These are phyloP conservation scores for Ceratobasidium papillatum DNA, from an alignment of 1,284 basidiomycete genomes.

Conservation along the genomic window DNA sequence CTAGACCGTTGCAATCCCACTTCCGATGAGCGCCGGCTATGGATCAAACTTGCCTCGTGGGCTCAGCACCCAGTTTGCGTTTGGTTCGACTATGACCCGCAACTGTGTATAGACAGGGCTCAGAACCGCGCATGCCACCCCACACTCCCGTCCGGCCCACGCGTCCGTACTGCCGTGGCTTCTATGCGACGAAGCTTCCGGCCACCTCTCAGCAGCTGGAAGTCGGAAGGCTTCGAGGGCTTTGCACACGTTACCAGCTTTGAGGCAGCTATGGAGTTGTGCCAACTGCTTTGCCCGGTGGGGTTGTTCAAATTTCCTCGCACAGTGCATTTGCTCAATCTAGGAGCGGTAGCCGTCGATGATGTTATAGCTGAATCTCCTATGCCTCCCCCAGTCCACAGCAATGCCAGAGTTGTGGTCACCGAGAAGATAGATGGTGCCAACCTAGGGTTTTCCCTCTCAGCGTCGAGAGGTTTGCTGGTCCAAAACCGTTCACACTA, in stretches of 20 bases:
- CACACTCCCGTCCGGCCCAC: constrained; percentile 63
- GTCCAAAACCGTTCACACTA: constrained; percentile 73
- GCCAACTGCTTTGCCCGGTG: constrained; percentile 57
- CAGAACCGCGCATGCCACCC: constrained; percentile 66
- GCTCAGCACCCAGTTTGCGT: constrained; percentile 59
- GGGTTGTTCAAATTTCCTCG: constrained; percentile 66
- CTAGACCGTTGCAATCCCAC: constrained; percentile 67
- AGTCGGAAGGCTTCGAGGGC: constrained; percentile 60
- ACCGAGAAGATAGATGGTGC: constrained; percentile 74
- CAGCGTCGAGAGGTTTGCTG: constrained; percentile 58
- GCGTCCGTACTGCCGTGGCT: constrained; percentile 63
- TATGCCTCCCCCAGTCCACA: constrained; percentile 40
- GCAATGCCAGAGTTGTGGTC: constrained; percentile 55
- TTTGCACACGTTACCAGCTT: constrained; percentile 61
- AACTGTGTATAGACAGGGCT: constrained; percentile 62
- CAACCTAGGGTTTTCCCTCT: constrained; percentile 71
- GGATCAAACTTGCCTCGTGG: constrained; percentile 63
- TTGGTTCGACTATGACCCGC: constrained; percentile 64
- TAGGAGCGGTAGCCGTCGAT: constrained; percentile 64
- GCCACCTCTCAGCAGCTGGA: constrained; percentile 49
- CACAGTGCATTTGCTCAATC: constrained; percentile 65
- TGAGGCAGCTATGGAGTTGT: constrained; percentile 60
- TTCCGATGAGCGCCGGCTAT: constrained; percentile 57
- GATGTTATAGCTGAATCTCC: constrained; percentile 55
- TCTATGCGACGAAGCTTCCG: constrained; percentile 62